These are phyloP conservation scores for Pseudocercospora pini-densiflorae DNA, from an alignment of 2,329 filamentous ascomycete species.

Conservation along the genomic window DNA sequence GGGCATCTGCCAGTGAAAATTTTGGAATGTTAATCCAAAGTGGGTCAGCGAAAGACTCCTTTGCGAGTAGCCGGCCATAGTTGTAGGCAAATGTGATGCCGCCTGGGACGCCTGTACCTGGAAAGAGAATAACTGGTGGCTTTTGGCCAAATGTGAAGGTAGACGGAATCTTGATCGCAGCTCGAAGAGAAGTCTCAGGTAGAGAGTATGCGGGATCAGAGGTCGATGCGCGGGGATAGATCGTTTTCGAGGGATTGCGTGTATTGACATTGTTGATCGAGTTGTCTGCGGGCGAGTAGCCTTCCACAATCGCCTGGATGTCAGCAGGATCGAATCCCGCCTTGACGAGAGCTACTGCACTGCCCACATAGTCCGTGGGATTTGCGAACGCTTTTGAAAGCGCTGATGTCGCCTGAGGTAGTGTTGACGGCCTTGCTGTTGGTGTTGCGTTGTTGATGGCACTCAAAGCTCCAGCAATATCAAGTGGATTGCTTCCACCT, in stretches of 20 bases:
- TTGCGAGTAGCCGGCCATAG: constrained; percentile 54
- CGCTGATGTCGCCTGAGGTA: constrained; percentile 10
- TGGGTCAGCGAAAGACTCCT: constrained; percentile 51
- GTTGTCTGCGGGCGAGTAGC: constrained; percentile 25
- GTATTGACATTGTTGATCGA: constrained; percentile 37
- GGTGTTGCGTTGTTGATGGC: neutral
- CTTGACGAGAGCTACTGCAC: constrained; percentile 7
- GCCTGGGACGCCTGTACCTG: constrained; percentile 57
- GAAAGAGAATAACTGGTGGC: constrained; percentile 58
- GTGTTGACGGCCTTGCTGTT: constrained; percentile 4
- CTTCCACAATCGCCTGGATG: constrained; percentile 24
- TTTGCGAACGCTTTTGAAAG: constrained; percentile 3
- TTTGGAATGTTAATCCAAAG: constrained; percentile 62
- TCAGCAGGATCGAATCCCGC: constrained; percentile 16
- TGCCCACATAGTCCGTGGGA: constrained; percentile 6
- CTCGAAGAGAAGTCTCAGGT: constrained; percentile 51
- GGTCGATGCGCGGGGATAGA: constrained; percentile 45
- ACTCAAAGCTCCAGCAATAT: neutral
- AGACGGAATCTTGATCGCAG: constrained; percentile 58
- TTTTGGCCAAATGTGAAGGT: constrained; percentile 54
- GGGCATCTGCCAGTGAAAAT: constrained; percentile 53
- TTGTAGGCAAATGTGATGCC: constrained; percentile 53
- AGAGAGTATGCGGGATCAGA: constrained; percentile 56
- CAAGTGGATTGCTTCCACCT: neutral
- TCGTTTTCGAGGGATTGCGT: constrained; percentile 28